These are phyloP conservation scores for Rhamnella rubrinervis DNA, from an alignment of 331 rosid species.

Conservation along the genomic window DNA sequence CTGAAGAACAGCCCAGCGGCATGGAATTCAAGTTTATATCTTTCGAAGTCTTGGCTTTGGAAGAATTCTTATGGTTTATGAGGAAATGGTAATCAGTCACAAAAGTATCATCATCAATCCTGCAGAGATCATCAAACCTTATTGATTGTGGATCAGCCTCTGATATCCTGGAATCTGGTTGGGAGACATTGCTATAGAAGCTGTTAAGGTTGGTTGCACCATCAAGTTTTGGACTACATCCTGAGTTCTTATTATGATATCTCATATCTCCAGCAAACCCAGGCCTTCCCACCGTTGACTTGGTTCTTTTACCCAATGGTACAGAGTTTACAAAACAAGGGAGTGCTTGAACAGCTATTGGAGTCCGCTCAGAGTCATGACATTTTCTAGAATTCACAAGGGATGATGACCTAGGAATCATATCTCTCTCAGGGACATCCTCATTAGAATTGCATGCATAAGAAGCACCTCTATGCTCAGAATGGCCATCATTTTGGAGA, in stretches of 20 bases:
- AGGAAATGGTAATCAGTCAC: conserved; percentile 27
- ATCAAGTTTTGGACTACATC: conserved; percentile 24
- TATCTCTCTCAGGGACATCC: conserved; percentile 20
- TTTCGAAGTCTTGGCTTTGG: conserved; percentile 23
- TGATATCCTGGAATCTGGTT: conserved; percentile 10
- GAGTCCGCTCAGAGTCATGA: conserved; percentile 18
- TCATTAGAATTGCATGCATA: conserved; percentile 16
- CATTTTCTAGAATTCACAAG: conserved; percentile 14
- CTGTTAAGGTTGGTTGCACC: conserved; percentile 21
- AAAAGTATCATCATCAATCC: conserved; percentile 11
- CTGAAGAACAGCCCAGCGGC: conserved; percentile 36
- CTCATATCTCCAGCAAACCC: conserved; percentile 22
- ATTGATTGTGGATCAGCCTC: conserved; percentile 22
- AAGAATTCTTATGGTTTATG: conserved; percentile 24
- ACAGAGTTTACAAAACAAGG: conserved; percentile 34
- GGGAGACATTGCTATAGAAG: conserved; percentile 26
- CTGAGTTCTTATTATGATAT: conserved; percentile 5
- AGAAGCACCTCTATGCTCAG: conserved; percentile 30
- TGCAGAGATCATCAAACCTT: conserved; percentile 20
- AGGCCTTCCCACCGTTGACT: conserved; percentile 20
- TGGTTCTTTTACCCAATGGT: conserved; percentile 25
- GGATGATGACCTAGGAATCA: conserved; percentile 33
- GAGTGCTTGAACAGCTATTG: conserved; percentile 28
- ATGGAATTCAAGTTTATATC: conserved; percentile 51
- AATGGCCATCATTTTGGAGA: conserved; percentile 16